Base-by-base conservation (phyloP, 345 rosid genomes). In the Boechera divaricarpa region DNA sequence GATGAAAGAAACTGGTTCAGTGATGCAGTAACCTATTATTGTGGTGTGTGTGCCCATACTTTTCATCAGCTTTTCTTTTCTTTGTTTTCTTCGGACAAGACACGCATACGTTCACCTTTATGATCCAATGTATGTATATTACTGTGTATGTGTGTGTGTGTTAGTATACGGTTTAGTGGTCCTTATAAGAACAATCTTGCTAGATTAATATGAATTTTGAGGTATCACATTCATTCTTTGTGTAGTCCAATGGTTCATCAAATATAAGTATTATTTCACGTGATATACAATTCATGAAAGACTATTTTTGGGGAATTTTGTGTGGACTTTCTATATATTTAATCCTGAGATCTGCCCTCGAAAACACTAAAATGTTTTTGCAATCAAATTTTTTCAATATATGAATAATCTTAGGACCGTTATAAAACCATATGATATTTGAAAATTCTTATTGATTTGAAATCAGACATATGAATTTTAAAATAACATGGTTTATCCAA, bases 1-100 rank as follows among this genome's bases (percentile, higher is more conserved):
- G 78, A 73, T 73, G 64, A 79, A 73, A 78, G 80, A 77, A 70
- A 77, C 53, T 79, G 58, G 60, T 49, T 73, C 78, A 73, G 82
- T 79, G 60, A 67, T 60, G 45, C 82, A 79, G 82, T 79, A 52
- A 60, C 70, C 81, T 73, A 79, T 67, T 13, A 71, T 58, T 79
- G 60, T 65, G 59, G 59, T 29, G 76, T 70, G 61, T 66, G 82
- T 69, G 57, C 75, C 82, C 78, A 73, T 79, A 60, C 73, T 53
- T 77, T 69, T 45, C 26, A 32, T 11, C 78, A 59, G 74, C 82
- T 78, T 78, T 73, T 70, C 11, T 63, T 62, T 38, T 63, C 6
- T 41, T 45, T 55, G 0, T 72, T 60, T 44, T 67, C 63, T 42
- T 73, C 35, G 38, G 81, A 78, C 77, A 64, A 76, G 63, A 63